Evolutionary conservation across 805 yeast species (phyloP).

Genomic region (Priceomyces melissophilus): DNA sequence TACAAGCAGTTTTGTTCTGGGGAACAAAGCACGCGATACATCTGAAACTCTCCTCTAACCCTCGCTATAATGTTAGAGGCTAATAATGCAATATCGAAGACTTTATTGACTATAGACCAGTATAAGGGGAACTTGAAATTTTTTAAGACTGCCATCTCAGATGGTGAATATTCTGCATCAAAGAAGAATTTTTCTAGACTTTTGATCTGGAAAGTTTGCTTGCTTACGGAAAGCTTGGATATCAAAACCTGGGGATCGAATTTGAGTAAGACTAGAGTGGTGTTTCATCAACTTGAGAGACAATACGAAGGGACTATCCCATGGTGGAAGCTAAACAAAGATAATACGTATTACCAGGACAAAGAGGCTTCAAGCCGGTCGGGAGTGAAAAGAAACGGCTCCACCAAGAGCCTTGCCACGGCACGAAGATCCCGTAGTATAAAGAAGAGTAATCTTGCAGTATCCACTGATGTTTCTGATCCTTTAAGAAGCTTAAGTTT

Average conservation of each 20-base stretch:
- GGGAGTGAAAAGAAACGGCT: slow-evolving; percentile 6
- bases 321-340: slow-evolving; percentile 33
- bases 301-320: slow-evolving; percentile 32
- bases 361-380: slow-evolving; percentile 12
- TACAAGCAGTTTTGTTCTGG: too few relatives aligned
- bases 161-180: slow-evolving; percentile 25
- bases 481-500: slow-evolving; percentile 12
- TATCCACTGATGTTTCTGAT: slow-evolving; percentile 17
- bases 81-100: slow-evolving; percentile 34
- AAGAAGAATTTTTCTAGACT: slow-evolving; percentile 25
- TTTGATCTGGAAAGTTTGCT: slow-evolving; percentile 36
- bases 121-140: slow-evolving; percentile 27
- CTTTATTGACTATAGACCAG: slow-evolving; percentile 33
- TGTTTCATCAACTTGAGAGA: slow-evolving; percentile 30
- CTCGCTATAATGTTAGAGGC: slow-evolving; percentile 19
- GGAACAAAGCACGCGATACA: too few relatives aligned
- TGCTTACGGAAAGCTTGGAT: slow-evolving; percentile 34
- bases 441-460: slow-evolving; percentile 12
- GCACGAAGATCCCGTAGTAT: not conserved
- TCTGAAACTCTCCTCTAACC: not conserved
- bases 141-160: slow-evolving; percentile 25
- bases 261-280: slow-evolving; percentile 27
- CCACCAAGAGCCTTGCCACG: slow-evolving; percentile 1
- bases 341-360: slow-evolving; percentile 22
- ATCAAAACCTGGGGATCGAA: slow-evolving; percentile 30